Evolutionary conservation across 2,329 filamentous ascomycete species (phyloP).

Genomic region (Alternaria gaisen): DNA sequence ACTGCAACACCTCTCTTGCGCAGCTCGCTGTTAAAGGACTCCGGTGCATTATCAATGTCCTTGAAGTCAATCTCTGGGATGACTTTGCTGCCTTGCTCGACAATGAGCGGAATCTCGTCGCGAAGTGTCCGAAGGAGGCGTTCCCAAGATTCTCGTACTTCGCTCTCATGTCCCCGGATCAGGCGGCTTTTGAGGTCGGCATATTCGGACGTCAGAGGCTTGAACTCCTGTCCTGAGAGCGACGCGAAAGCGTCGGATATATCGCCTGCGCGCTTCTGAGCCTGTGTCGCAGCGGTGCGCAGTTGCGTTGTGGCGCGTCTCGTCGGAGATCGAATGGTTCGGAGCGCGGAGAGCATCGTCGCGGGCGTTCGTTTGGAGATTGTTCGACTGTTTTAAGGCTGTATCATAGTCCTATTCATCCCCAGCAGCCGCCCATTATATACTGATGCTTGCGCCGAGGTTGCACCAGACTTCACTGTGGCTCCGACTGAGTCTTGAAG

Average conservation of each 20-base stretch:
- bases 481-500: slow-evolving; percentile 32
- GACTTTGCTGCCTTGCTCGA: slow-evolving; percentile 52
- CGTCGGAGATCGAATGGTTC: slow-evolving; percentile 36
- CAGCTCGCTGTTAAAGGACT: slow-evolving; percentile 65
- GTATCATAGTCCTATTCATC: slow-evolving; percentile 20
- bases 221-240: slow-evolving; percentile 57
- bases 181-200: slow-evolving; percentile 57
- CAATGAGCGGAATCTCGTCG: slow-evolving; percentile 57
- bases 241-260: slow-evolving; percentile 62
- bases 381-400: slow-evolving; percentile 8
- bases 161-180: slow-evolving; percentile 59
- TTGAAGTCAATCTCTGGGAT: slow-evolving; percentile 60
- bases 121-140: slow-evolving; percentile 54
- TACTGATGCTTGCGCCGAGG: slow-evolving; percentile 16
- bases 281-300: slow-evolving; percentile 42
- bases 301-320: slow-evolving; percentile 31
- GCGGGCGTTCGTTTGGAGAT: slow-evolving; percentile 14
- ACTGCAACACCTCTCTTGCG: slow-evolving; percentile 65
- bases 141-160: slow-evolving; percentile 57
- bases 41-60: slow-evolving; percentile 58
- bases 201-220: slow-evolving; percentile 56
- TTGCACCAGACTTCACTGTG: not conserved
- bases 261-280: slow-evolving; percentile 58
- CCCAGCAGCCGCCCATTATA: slow-evolving; percentile 31
- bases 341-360: slow-evolving; percentile 48